Evolutionary conservation across 2,329 filamentous ascomycete species (phyloP).

Genomic region (Ustulina deusta): DNA sequence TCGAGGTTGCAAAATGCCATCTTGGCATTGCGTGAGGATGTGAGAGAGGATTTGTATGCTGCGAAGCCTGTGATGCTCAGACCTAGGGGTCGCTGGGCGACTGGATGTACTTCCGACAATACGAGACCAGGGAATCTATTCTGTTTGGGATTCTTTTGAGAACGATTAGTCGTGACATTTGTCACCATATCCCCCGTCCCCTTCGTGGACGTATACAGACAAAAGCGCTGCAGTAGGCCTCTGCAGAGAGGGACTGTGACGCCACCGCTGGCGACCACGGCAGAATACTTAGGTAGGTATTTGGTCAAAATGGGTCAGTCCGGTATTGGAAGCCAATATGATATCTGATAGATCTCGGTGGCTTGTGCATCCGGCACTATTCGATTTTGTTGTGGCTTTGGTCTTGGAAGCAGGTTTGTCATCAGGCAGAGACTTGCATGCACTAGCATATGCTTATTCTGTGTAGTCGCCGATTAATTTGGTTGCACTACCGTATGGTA

Average conservation of each 20-base stretch:
- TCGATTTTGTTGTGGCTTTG: constrained; percentile 30
- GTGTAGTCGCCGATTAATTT: constrained; percentile 12
- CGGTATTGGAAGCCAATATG: constrained; percentile 37
- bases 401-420: constrained; percentile 8
- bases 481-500: background rate
- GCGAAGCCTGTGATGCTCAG: background rate
- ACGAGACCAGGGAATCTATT: background rate
- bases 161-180: background rate
- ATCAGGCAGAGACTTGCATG: constrained; percentile 28
- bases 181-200: background rate
- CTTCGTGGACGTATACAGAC: background rate
- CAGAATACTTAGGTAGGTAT: background rate
- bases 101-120: constrained; percentile 4
- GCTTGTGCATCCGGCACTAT: constrained; percentile 36
- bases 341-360: constrained; percentile 47
- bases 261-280: background rate
- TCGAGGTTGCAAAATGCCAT: background rate
- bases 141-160: background rate
- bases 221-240: background rate
- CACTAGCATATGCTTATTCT: constrained; percentile 16
- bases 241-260: background rate
- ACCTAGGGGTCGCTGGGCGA: background rate
- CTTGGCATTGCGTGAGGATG: background rate
- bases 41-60: background rate
- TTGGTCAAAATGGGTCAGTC: background rate